Percentiles rank a stretch among this genome's conserved stretches.
These are phyloP conservation scores for Lathyrus sativus DNA, from an alignment of 306 rosid species.

Conservation along the genomic window DNA sequence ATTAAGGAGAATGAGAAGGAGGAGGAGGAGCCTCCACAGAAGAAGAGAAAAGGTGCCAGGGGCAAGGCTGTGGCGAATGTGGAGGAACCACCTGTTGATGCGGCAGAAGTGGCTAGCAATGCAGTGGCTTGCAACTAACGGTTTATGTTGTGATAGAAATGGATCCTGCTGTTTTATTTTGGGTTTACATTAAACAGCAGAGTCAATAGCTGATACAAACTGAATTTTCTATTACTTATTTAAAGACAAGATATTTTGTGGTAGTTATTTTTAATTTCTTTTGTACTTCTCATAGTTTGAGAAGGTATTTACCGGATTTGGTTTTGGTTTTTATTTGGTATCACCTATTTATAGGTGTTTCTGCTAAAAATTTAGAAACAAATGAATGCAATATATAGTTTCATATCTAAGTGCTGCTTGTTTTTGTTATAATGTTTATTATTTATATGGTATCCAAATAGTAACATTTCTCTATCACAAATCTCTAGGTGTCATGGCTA, in stretches of 20 bases:
- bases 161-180: slow-evolving; percentile 4
- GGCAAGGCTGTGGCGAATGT: slow-evolving; percentile 1
- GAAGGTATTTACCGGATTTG: neutral
- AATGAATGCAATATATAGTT: neutral
- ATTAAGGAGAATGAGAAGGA: slow-evolving; percentile 34
- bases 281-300: neutral
- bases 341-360: neutral
- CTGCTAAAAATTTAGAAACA: neutral
- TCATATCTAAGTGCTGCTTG: neutral
- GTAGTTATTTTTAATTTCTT: neutral
- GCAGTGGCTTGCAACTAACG: slow-evolving; percentile 3
- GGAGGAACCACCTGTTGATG: slow-evolving; percentile 11
- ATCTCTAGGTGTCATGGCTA: neutral
- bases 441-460: no score
- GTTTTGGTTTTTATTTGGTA: neutral
- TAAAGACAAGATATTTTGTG: neutral
- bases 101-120: neutral
- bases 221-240: neutral
- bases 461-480: no score
- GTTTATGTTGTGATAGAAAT: neutral
- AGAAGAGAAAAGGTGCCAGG: slow-evolving; percentile 32
- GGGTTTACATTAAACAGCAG: neutral
- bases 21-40: slow-evolving; percentile 27
- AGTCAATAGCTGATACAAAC: neutral
- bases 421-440: neutral